These are phyloP conservation scores for Ceratobasidium sp. DNA, from an alignment of 1,284 basidiomycete genomes.

Conservation along the genomic window DNA sequence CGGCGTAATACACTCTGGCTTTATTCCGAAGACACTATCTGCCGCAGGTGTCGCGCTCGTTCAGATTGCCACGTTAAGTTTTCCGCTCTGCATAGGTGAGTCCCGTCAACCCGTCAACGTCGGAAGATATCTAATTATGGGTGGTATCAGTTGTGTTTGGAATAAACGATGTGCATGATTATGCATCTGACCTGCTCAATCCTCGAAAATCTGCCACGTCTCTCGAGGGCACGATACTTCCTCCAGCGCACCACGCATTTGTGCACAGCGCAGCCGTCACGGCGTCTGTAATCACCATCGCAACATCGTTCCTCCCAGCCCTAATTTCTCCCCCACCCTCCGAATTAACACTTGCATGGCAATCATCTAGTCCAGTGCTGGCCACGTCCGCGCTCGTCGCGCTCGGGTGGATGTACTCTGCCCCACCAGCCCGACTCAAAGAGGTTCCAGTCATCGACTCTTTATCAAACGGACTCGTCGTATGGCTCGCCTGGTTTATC, in stretches of 20 bases:
- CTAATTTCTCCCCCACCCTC: not conserved
- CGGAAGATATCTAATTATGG: not conserved
- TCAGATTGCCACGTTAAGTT: constrained; percentile 47
- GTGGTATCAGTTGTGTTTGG: constrained; percentile 49
- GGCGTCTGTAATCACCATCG: constrained; percentile 46
- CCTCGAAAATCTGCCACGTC: constrained; percentile 48
- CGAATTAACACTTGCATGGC: not conserved
- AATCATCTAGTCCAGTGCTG: constrained; percentile 1
- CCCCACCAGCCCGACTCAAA: constrained; percentile 49
- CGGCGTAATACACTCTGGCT: constrained; percentile 49
- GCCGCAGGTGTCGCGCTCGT: constrained; percentile 41
- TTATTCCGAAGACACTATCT: constrained; percentile 43
- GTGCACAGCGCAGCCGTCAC: constrained; percentile 47
- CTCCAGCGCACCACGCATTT: constrained; percentile 47
- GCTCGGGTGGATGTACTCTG: constrained; percentile 50
- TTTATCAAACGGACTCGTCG: constrained; percentile 49
- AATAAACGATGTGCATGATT: constrained; percentile 50
- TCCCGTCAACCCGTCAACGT: not conserved
- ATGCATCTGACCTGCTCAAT: constrained; percentile 48
- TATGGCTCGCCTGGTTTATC: constrained; percentile 48
- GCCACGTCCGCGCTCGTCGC: constrained; percentile 45
- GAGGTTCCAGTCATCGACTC: constrained; percentile 49
- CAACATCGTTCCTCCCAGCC: constrained; percentile 39
- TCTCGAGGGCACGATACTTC: constrained; percentile 49
- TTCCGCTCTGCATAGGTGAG: constrained; percentile 47